Evolutionary conservation across 768 basidiomycete species (phyloP), one percentile per base, ranked within the genome.

Genomic region (Boletus edulis): DNA sequence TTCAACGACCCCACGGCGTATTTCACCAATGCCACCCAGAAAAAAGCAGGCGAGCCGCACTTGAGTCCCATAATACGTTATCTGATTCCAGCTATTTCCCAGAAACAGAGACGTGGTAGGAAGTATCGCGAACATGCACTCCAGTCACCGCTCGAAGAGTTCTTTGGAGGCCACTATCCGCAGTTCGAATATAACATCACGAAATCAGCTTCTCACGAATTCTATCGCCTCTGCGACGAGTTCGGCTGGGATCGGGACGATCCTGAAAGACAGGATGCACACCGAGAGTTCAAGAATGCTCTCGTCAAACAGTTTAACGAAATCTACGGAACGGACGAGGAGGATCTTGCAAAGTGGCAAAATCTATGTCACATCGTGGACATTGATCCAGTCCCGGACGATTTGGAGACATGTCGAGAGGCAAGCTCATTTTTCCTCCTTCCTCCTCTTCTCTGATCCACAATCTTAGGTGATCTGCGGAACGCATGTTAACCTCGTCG

Each of bases 221-320:
- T 62, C 3, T 63, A 62, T 31, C 61, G 61, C 17, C 45, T 62
- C 0, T 64, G 63, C 31, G 18, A 65, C 39, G 13, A 55, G 8
- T 13, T 14, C 1, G 51, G 29, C 7, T 65, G 62, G 63, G 40
- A 41, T 1, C 18, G 42, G 2, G 15, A 22, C 0, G 7, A 58
- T 14, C 17, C 32, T 0, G 41, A 38, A 2, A 20, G 49, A 39
- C 1, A n/a, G 14, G 14, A 8, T 0, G 62, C 63, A 0, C 51
- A 62, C 5, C 3, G 1, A 0, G 18, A 44, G 0, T 63, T 65
- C 46, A 65, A 56, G 3, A 44, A 65, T 3, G 52, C 56, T 0
- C 49, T 65, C 6, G 62, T 64, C 0, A 5, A 34, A 0, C 59
- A 64, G 2, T 65, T 64, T 38, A 62, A 64, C 10, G 3, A 35